A percentile compares a stretch with the other conserved stretches of the same genome.
These are phyloP conservation scores for Cyclotella choctawhatcheeana DNA, from an alignment of 108 stramenopile genomes.

Conservation along the genomic window DNA sequence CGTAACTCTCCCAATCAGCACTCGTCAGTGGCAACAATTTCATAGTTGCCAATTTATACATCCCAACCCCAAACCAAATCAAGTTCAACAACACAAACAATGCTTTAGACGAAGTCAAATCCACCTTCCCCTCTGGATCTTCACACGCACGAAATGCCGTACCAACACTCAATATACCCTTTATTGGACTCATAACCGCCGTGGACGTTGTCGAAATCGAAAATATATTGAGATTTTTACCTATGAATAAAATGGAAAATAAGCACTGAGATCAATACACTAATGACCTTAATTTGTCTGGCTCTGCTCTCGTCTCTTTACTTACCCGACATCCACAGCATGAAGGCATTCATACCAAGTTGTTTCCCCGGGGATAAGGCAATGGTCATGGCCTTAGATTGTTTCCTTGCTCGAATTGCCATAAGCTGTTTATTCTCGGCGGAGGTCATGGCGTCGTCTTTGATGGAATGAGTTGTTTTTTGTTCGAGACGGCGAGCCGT, in stretches of 20 bases:
- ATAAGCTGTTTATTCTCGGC: slow-evolving; percentile 57
- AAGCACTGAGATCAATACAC: no score
- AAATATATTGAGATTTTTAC: slow-evolving; percentile 90
- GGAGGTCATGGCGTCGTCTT: slow-evolving; percentile 30
- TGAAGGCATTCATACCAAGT: slow-evolving; percentile 92
- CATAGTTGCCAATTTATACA: slow-evolving; percentile 97
- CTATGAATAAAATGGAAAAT: no score
- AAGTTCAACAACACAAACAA: slow-evolving; percentile 86
- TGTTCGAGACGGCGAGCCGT: slow-evolving; percentile 44
- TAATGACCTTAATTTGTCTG: no score
- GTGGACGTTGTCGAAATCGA: slow-evolving; percentile 86
- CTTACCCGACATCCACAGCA: slow-evolving; percentile 99
- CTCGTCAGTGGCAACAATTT: slow-evolving; percentile 92
- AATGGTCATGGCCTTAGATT: slow-evolving; percentile 83
- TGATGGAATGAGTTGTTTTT: slow-evolving; percentile 32
- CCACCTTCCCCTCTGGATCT: slow-evolving; percentile 66
- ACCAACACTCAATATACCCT: slow-evolving; percentile 66
- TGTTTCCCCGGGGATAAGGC: slow-evolving; percentile 89
- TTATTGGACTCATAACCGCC: slow-evolving; percentile 89
- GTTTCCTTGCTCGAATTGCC: slow-evolving; percentile 62
- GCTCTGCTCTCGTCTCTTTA: no score
- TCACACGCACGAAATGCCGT: slow-evolving; percentile 70
- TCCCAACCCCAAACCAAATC: slow-evolving; percentile 85
- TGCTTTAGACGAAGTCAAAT: slow-evolving; percentile 77
- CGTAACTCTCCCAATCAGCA: slow-evolving; percentile 90